A percentile compares a stretch with the other conserved stretches of the same genome.
Evolutionary conservation across 306 rosid species (phyloP).

Genomic region (Vigna unguiculata): DNA sequence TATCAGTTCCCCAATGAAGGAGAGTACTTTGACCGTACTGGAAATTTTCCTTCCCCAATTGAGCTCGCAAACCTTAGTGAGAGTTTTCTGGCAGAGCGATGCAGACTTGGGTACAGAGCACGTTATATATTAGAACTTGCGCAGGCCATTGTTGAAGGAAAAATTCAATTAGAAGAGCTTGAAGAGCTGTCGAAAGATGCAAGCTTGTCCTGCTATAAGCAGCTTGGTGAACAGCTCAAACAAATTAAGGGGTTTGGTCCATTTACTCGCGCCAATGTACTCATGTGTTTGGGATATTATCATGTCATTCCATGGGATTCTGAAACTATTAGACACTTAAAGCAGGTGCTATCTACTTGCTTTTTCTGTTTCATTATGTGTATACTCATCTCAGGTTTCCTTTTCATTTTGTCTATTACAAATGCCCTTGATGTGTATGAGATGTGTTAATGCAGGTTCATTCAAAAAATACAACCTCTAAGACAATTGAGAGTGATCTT

Average conservation of each 20-base stretch:
- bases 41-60: constrained; percentile 59
- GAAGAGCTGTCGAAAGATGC: constrained; percentile 53
- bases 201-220: constrained; percentile 46
- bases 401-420: not conserved
- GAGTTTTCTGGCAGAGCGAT: constrained; percentile 51
- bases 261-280: constrained; percentile 62
- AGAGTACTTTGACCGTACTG: constrained; percentile 36
- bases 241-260: constrained; percentile 66
- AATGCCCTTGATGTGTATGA: constrained; percentile 7
- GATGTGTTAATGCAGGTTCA: constrained; percentile 50
- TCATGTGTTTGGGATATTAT: constrained; percentile 64
- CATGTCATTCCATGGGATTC: constrained; percentile 63
- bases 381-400: not conserved
- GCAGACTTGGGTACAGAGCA: constrained; percentile 67
- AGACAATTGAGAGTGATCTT: constrained; percentile 51
- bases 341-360: constrained; percentile 45
- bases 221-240: constrained; percentile 49
- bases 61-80: constrained; percentile 57
- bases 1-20: constrained; percentile 19
- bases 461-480: constrained; percentile 42
- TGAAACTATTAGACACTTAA: constrained; percentile 61
- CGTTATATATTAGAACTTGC: constrained; percentile 55
- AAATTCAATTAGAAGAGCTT: constrained; percentile 50
- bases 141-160: constrained; percentile 53
- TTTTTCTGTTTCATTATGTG: constrained; percentile 10